These are phyloP conservation scores for Ophiostoma sp. DNA, from an alignment of 2,329 filamentous ascomycete species.

Conservation along the genomic window DNA sequence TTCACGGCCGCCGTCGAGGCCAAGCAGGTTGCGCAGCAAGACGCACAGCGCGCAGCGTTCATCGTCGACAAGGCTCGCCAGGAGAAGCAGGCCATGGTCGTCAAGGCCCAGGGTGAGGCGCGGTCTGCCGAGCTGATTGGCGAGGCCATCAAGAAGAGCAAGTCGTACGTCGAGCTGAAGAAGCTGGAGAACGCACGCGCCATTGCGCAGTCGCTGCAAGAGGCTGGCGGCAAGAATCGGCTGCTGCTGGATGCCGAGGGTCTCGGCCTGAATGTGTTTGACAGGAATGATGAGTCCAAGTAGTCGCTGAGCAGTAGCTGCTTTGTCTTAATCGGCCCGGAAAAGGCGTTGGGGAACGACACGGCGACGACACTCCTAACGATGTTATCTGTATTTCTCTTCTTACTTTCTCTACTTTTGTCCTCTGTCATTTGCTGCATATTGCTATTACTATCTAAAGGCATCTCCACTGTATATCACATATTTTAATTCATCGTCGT, in stretches of 20 bases:
- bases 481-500: background rate
- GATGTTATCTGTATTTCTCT: slow-evolving; percentile 3
- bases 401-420: background rate
- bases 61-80: slow-evolving; percentile 97
- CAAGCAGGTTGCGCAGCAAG: slow-evolving; percentile 76
- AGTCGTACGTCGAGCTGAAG: slow-evolving; percentile 92
- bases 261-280: slow-evolving; percentile 81
- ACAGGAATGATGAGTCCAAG: slow-evolving; percentile 40
- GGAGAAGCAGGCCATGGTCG: slow-evolving; percentile 98
- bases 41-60: slow-evolving; percentile 94
- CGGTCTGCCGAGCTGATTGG: slow-evolving; percentile 96
- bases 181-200: slow-evolving; percentile 94
- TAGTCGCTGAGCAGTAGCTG: slow-evolving; percentile 34
- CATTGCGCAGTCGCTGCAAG: slow-evolving; percentile 84
- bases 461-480: slow-evolving; percentile 24
- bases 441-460: slow-evolving; percentile 4
- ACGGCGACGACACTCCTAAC: background rate
- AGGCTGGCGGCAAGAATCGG: slow-evolving; percentile 82
- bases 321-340: background rate
- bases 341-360: slow-evolving; percentile 10
- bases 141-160: slow-evolving; percentile 99
- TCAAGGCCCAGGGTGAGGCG: slow-evolving; percentile 97
- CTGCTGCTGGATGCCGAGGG: slow-evolving; percentile 88
- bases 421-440: background rate
- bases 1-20: slow-evolving; percentile 69